Base-by-base conservation (phyloP, 495 filamentous ascomycete species). In the Acidiella bohemica region DNA sequence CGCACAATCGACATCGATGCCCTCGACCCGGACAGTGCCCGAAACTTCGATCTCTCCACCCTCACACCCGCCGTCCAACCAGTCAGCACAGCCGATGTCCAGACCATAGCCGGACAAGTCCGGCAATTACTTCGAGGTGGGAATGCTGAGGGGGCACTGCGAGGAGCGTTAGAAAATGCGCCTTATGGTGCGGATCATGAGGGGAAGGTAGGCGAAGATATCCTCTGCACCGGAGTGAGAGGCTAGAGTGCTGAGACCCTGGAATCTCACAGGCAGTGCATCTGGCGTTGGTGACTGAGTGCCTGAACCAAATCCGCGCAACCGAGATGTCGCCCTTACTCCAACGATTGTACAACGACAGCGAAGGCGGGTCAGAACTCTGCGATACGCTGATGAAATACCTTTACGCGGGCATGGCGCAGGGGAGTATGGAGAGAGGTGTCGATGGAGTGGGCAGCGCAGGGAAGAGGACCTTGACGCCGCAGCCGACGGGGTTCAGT, bases 1-100 rank as follows among this genome's bases (percentile, higher is more conserved):
- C 82, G 86, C 58, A 93, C 84, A 53, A 88, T 93, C 69, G 84
- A 93, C 67, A 77, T 94, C 64, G 86, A 94, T 62, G 71, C 75
- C 49, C 73, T 88, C 39, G 78, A 86, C 61, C 80, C 84, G n/a
- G 86, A 94, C 62, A 81, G 80, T 42, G 67, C 79, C 32, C 64
- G 73, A 56, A 93, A 93, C 70, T 94, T 94, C 66, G 78, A 86
- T 54, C 71, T 80, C 53, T 68, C 76, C 34, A 76, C 84, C 13
- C 75, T 94, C 38, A 74, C 80, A 47, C 80, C 83, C 11, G 63
- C 75, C n/a, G 71, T 78, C 33, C 56, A 73, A 39, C 69, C 80
- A 45, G 68, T 74, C 32, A 73, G 70, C 49, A 76, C 81, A 38
- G 64, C 71, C 49, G 84, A 83, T 37, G 78, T 83, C 36, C 79